Conservation (phyloP, 495 filamentous ascomycete species). For the Viridothelium virens region DNA sequence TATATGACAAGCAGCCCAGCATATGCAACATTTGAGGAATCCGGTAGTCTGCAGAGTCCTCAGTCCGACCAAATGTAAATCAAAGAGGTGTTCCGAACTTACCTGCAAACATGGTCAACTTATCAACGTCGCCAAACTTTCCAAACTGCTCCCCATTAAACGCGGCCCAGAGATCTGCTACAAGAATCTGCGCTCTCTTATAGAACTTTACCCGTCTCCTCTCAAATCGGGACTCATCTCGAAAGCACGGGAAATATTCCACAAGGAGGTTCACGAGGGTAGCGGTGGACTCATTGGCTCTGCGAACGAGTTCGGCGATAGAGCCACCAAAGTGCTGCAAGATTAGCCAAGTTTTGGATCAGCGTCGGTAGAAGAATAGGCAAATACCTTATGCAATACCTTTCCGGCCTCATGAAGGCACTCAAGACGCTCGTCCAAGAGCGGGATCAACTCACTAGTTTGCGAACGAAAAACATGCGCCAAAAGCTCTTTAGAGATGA, state of each 20-base stretch:
- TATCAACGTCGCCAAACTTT: constrained; percentile 81
- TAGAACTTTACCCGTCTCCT: constrained; percentile 69
- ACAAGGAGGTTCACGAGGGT: constrained; percentile 75
- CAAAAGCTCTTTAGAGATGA: constrained; percentile 59
- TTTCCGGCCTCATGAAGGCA: constrained; percentile 81
- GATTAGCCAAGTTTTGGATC: constrained; percentile 8
- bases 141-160: constrained; percentile 76
- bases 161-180: constrained; percentile 91
- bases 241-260: constrained; percentile 74
- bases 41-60: constrained; percentile 63
- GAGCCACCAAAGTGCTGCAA: constrained; percentile 19
- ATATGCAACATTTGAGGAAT: constrained; percentile 87
- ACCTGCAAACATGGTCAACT: constrained; percentile 95
- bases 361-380: background rate
- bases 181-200: constrained; percentile 91
- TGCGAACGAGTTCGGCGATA: constrained; percentile 52
- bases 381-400: constrained; percentile 71
- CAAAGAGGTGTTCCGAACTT: constrained; percentile 17
- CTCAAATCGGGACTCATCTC: constrained; percentile 68
- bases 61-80: background rate
- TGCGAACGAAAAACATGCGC: constrained; percentile 75
- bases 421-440: constrained; percentile 67
- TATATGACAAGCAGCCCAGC: constrained; percentile 75
- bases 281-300: constrained; percentile 71
- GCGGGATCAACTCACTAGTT: constrained; percentile 77